Percentiles rank a stretch among this genome's conserved stretches.
Evolutionary conservation across 2,329 filamentous ascomycete species (phyloP).

Genomic region (Laburnicola sp.): DNA sequence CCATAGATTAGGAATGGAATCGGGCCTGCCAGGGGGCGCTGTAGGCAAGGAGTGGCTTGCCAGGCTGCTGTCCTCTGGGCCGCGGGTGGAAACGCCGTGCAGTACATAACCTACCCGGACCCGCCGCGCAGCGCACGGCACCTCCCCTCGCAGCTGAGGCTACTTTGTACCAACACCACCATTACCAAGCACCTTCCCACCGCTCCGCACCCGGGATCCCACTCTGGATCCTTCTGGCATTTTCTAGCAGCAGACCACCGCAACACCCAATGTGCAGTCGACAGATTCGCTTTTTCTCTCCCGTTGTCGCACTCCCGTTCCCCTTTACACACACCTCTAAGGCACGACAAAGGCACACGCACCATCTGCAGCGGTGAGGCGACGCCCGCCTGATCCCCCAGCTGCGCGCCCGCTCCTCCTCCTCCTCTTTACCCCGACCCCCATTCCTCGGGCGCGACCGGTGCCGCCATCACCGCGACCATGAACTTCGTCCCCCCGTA

Average conservation of each 20-base stretch:
- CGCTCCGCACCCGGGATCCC: constrained; percentile 23
- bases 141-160: constrained; percentile 9
- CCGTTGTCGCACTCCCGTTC: constrained; percentile 38
- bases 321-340: constrained; percentile 23
- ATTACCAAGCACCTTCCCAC: constrained; percentile 35
- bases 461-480: constrained; percentile 15
- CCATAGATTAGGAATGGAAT: constrained; percentile 35
- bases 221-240: constrained; percentile 43
- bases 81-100: constrained; percentile 1
- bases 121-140: constrained; percentile 16
- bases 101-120: constrained; percentile 1
- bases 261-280: constrained; percentile 40
- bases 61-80: constrained; percentile 5
- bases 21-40: constrained; percentile 23
- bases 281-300: constrained; percentile 35
- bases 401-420: constrained; percentile 9
- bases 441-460: constrained; percentile 9
- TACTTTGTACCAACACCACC: constrained; percentile 6
- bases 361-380: constrained; percentile 42
- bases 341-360: constrained; percentile 28
- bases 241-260: constrained; percentile 17
- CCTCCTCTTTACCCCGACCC: constrained; percentile 9
- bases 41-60: constrained; percentile 18
- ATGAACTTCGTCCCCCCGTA: constrained; percentile 43
- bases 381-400: constrained; percentile 36